A percentile compares a stretch with the other conserved stretches of the same genome.
These are phyloP conservation scores for Candida manassasensis DNA, from an alignment of 805 yeast species.

Conservation along the genomic window DNA sequence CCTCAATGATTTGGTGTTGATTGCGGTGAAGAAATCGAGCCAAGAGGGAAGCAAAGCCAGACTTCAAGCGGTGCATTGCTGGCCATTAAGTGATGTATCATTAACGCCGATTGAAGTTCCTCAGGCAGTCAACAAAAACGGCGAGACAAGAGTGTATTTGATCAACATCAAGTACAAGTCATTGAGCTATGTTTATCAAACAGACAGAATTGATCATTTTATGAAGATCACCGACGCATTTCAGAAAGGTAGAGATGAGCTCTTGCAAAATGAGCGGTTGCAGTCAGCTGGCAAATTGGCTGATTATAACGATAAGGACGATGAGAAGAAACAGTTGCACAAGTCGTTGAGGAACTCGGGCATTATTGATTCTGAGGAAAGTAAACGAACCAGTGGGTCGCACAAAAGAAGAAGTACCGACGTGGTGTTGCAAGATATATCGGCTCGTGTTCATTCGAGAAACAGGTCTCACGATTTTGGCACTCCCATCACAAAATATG, in stretches of 20 bases:
- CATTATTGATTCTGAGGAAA: conserved; percentile 29
- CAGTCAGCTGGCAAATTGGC: conserved; percentile 14
- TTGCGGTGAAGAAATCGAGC: conserved; percentile 58
- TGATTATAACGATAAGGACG: conserved; percentile 20
- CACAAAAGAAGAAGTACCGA: conserved; percentile 29
- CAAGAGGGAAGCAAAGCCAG: conserved; percentile 30
- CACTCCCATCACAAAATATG: conserved; percentile 8
- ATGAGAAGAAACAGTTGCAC: conserved; percentile 35
- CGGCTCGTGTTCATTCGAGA: conserved; percentile 58
- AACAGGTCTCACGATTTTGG: conserved; percentile 47
- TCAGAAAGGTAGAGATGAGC: conserved; percentile 57
- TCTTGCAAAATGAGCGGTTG: conserved; percentile 26
- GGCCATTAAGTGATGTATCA: conserved; percentile 64
- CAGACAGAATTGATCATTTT: conserved; percentile 56
- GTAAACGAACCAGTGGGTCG: conserved; percentile 20
- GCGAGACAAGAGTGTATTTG: conserved; percentile 27
- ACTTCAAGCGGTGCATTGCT: conserved; percentile 69
- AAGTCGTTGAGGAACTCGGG: conserved; percentile 48
- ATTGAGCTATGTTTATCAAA: conserved; percentile 52
- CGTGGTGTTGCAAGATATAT: conserved; percentile 51
- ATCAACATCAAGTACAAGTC: conserved; percentile 47
- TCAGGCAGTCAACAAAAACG: conserved; percentile 12
- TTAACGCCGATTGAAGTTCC: conserved; percentile 37
- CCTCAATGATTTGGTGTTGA: conserved; percentile 68
- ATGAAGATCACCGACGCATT: conserved; percentile 50